These are phyloP conservation scores for Daedaleopsis sinensis DNA, from an alignment of 768 basidiomycete genomes.

Conservation along the genomic window DNA sequence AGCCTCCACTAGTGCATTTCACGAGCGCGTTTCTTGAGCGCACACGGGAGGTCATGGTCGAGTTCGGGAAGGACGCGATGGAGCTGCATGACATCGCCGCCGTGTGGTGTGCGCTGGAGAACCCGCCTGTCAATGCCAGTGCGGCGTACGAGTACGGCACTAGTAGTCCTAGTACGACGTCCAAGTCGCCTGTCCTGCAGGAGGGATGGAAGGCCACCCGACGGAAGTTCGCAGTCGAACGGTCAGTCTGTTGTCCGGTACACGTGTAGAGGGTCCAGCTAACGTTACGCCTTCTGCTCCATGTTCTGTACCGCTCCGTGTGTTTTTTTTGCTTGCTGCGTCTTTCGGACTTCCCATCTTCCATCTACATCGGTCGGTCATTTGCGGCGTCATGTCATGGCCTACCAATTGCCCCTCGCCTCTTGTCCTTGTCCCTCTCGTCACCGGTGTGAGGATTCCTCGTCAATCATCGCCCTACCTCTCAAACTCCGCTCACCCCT, in stretches of 20 bases:
- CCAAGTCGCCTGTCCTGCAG: conserved; percentile 31
- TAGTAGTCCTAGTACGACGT: not conserved
- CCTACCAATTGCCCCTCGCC: no score
- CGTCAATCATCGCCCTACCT: no score
- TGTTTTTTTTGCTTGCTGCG: not conserved
- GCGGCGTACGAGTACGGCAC: no score
- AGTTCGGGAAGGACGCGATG: conserved; percentile 82
- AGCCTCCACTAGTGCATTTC: conserved; percentile 71
- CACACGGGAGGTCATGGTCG: conserved; percentile 74
- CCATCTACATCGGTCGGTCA: not conserved
- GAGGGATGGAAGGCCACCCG: conserved; percentile 57
- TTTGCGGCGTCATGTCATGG: no score
- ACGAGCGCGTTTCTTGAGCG: conserved; percentile 79
- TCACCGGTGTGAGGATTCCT: no score
- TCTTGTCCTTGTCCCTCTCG: no score
- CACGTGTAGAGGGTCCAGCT: not conserved
- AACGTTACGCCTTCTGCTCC: not conserved
- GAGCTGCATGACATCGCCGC: conserved; percentile 91
- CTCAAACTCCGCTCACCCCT: not conserved
- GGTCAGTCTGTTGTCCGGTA: conserved; percentile 42
- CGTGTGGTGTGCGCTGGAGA: conserved; percentile 83
- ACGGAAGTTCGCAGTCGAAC: conserved; percentile 36
- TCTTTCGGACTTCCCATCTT: not conserved
- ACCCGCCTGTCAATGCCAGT: conserved; percentile 49
- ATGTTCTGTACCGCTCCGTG: not conserved